phyloP scores from a whole-genome alignment of 2,329 filamentous ascomycete genomes.

The Ophiosphaerella narmari region DNA sequence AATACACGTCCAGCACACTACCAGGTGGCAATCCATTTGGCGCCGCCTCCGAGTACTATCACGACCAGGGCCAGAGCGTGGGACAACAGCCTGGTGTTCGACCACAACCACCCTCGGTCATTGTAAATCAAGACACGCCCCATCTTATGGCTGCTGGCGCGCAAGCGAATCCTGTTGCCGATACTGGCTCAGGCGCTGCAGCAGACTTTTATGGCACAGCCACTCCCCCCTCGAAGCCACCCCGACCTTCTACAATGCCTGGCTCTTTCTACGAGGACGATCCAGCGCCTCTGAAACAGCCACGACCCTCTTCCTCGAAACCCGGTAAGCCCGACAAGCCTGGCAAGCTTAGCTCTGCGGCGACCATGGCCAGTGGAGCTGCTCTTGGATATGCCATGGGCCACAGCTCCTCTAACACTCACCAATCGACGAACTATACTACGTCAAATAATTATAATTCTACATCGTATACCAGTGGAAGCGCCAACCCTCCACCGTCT shows the following conservation, averaged over 20 bases:
- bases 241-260: constrained; percentile 41
- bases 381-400: constrained; percentile 49
- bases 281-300: constrained; percentile 37
- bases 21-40: constrained; percentile 53
- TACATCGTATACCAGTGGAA: constrained; percentile 28
- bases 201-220: constrained; percentile 58
- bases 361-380: constrained; percentile 46
- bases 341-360: constrained; percentile 42
- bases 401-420: constrained; percentile 35
- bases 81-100: constrained; percentile 63
- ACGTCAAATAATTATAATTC: constrained; percentile 29
- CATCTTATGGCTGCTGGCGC: constrained; percentile 61
- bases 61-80: constrained; percentile 66
- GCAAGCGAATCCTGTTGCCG: constrained; percentile 58
- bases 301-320: constrained; percentile 26
- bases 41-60: constrained; percentile 65
- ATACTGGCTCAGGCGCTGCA: constrained; percentile 64
- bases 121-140: constrained; percentile 58
- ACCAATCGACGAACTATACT: constrained; percentile 30
- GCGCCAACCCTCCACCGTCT: constrained; percentile 13
- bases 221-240: constrained; percentile 39
- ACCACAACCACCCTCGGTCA: constrained; percentile 56
- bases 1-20: constrained; percentile 52
- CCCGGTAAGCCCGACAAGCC: constrained; percentile 29
- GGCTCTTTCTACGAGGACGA: constrained; percentile 43